phyloP scores from a whole-genome alignment of 331 rosid species.

The Malus hybrid region DNA sequence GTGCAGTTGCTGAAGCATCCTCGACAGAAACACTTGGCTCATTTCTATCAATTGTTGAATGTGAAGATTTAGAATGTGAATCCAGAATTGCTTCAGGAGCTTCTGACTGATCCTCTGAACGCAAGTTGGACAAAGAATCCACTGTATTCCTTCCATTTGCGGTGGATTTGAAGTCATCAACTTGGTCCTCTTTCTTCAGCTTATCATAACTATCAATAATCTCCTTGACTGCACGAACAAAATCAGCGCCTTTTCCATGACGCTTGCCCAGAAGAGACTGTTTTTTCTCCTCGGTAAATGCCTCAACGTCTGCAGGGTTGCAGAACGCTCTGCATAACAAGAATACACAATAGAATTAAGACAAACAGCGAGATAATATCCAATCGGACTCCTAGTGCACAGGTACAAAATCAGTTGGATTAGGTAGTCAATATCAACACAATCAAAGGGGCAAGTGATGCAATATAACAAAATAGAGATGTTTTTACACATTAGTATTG shows the following conservation, averaged over 20 bases:
- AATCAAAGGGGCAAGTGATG: background rate
- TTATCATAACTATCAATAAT: constrained; percentile 72
- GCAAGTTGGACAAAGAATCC: constrained; percentile 29
- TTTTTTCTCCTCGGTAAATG: constrained; percentile 94
- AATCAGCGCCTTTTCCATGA: constrained; percentile 66
- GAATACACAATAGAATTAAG: constrained; percentile 23
- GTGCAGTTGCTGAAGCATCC: constrained; percentile 38
- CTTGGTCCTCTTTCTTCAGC: constrained; percentile 49
- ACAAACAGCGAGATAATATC: background rate
- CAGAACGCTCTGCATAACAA: constrained; percentile 75
- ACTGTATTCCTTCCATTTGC: constrained; percentile 36
- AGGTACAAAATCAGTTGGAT: background rate
- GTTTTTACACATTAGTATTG: background rate
- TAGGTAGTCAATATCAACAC: background rate
- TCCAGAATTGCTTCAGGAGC: constrained; percentile 28
- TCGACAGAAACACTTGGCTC: constrained; percentile 34
- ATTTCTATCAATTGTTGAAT: constrained; percentile 25
- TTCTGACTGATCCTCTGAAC: constrained; percentile 36
- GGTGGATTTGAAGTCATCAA: constrained; percentile 30
- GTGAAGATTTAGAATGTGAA: constrained; percentile 33
- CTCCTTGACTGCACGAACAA: constrained; percentile 88
- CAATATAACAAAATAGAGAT: background rate
- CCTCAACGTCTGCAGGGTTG: constrained; percentile 92
- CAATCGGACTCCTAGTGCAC: background rate
- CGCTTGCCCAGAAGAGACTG: constrained; percentile 79